These are phyloP conservation scores for Ephemerocybe angulata DNA, from an alignment of 768 basidiomycete species.

Conservation along the genomic window DNA sequence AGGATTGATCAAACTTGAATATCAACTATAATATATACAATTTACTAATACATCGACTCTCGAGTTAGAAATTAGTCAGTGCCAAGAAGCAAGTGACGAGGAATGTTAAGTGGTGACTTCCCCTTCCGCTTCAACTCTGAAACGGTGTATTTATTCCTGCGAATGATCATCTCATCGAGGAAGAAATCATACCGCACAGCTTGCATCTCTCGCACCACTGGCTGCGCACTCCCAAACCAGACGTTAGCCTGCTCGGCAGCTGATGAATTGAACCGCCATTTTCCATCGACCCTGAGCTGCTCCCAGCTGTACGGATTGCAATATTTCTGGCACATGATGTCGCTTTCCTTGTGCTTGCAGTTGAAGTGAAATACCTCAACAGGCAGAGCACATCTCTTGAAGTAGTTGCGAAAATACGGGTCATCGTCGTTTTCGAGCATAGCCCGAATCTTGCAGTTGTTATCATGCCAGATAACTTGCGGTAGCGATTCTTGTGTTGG, in stretches of 20 bases:
- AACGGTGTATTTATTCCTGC: not conserved
- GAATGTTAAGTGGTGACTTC: too few relatives aligned
- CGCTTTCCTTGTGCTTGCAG: constrained; percentile 17
- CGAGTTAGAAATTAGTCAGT: too few relatives aligned
- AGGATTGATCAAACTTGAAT: too few relatives aligned
- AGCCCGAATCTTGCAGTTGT: too few relatives aligned
- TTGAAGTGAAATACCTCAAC: constrained; percentile 25
- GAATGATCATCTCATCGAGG: constrained; percentile 1
- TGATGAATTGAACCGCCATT: constrained; percentile 2
- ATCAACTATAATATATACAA: too few relatives aligned
- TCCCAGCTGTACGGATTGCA: constrained; percentile 17
- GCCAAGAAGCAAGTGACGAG: too few relatives aligned
- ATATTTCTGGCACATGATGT: constrained; percentile 16
- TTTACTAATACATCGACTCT: too few relatives aligned
- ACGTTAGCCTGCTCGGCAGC: constrained; percentile 1
- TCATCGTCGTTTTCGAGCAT: too few relatives aligned
- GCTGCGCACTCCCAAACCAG: not conserved
- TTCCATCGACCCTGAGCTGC: not conserved
- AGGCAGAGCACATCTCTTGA: too few relatives aligned
- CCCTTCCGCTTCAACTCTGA: too few relatives aligned
- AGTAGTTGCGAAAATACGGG: not conserved
- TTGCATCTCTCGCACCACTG: not conserved
- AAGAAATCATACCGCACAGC: not conserved
- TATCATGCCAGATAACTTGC: constrained; percentile 27
- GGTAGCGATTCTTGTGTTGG: constrained; percentile 13